Conservation (phyloP, 257 asterid genomes). For the Apocynum venetum region DNA sequence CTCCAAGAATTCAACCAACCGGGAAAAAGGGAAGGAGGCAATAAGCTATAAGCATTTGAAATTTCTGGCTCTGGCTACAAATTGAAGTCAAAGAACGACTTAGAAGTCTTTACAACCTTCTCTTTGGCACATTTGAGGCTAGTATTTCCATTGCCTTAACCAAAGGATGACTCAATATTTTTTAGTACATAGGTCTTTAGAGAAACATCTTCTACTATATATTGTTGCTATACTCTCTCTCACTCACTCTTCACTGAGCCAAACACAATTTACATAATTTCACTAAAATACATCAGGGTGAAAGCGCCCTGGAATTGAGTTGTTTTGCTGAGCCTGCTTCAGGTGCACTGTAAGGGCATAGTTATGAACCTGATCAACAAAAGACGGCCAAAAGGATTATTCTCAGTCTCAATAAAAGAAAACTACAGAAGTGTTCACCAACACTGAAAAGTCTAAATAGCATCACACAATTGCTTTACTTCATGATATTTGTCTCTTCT, state of each 20-base stretch:
- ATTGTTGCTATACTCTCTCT: conserved; percentile 3
- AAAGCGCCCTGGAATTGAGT: conserved; percentile 68
- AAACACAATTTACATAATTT: not conserved
- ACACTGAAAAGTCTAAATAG: not conserved
- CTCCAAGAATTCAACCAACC: too few species aligned
- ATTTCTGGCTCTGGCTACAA: not conserved
- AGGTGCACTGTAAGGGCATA: conserved; percentile 85
- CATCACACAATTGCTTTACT: not conserved
- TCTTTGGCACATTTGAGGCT: conserved; percentile 4
- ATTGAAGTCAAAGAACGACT: not conserved
- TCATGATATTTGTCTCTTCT: not conserved
- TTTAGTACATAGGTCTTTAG: not conserved
- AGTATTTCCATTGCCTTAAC: not conserved
- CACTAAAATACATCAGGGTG: conserved; percentile 78
- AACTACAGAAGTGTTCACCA: too few species aligned
- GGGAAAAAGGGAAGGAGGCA: too few species aligned
- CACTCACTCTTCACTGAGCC: not conserved
- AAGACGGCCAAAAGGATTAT: conserved; percentile 1
- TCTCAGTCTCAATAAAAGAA: not conserved
- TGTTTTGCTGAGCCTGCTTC: conserved; percentile 79
- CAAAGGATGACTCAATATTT: conserved; percentile 2
- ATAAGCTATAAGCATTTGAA: too few species aligned
- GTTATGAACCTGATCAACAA: conserved; percentile 49
- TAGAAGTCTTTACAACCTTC: not conserved
- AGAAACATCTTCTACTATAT: not conserved